A percentile compares a stretch with the other conserved stretches of the same genome.
Evolutionary conservation across 2,329 filamentous ascomycete genomes (phyloP).

Genomic region (Sarocladium oryzae): DNA sequence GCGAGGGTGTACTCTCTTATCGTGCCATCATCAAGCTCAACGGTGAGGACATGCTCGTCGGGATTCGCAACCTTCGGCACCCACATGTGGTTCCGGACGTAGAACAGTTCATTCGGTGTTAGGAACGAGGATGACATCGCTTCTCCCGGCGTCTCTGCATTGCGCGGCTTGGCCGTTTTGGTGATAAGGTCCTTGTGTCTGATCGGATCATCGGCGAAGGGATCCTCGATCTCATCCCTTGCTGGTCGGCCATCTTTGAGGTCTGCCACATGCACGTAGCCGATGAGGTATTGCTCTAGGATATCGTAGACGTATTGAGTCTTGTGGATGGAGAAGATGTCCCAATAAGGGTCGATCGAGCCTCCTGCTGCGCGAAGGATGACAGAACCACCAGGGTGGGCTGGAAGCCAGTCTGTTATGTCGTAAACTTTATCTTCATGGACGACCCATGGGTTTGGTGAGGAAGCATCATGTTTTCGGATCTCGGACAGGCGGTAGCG

Average conservation of each 20-base stretch:
- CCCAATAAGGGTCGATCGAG: constrained; percentile 62
- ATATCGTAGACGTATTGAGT: constrained; percentile 58
- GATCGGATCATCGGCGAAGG: constrained; percentile 47
- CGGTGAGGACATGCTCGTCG: constrained; percentile 38
- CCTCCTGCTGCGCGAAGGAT: constrained; percentile 60
- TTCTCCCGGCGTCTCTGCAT: constrained; percentile 51
- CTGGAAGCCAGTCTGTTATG: constrained; percentile 61
- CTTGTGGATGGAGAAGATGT: constrained; percentile 65
- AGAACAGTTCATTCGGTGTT: constrained; percentile 51
- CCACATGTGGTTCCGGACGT: constrained; percentile 59
- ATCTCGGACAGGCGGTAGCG: constrained; percentile 45
- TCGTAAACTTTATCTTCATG: constrained; percentile 60
- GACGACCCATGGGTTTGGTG: constrained; percentile 56
- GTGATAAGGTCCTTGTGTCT: constrained; percentile 45
- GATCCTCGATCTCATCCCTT: constrained; percentile 49
- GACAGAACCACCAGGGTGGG: constrained; percentile 61
- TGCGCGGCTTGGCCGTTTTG: constrained; percentile 50
- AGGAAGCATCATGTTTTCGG: constrained; percentile 44
- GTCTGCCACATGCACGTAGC: constrained; percentile 52
- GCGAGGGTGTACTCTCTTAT: constrained; percentile 44
- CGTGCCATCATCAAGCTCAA: constrained; percentile 51
- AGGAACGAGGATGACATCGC: constrained; percentile 43
- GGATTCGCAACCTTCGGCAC: constrained; percentile 42
- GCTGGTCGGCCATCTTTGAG: constrained; percentile 39
- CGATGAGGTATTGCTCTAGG: constrained; percentile 57